A percentile compares a stretch with the other conserved stretches of the same genome.
Conservation (phyloP, 2,329 filamentous ascomycete species). For the Beauveria medogensis region DNA sequence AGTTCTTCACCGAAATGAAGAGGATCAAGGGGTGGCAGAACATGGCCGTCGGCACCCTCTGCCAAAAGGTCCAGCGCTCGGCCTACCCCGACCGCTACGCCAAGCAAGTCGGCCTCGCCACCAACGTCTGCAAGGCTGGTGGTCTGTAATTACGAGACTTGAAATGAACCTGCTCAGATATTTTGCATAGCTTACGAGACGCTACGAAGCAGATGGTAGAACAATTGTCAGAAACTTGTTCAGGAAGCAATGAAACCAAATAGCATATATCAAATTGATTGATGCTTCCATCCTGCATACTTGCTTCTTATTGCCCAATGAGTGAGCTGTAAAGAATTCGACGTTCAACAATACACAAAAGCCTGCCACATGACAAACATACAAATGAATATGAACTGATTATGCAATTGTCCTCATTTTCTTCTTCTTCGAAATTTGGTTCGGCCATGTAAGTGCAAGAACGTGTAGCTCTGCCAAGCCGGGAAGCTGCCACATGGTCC, state of each 20-base stretch:
- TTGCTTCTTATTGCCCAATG: too few species aligned
- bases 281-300: neutral
- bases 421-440: too few species aligned
- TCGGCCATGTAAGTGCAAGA: neutral
- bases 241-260: neutral
- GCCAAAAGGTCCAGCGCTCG: slow-evolving; percentile 19
- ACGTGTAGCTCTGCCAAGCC: neutral
- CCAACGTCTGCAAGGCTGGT: slow-evolving; percentile 15
- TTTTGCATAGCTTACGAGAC: neutral
- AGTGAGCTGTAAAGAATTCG: too few species aligned
- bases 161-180: neutral
- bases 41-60: slow-evolving; percentile 16
- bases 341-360: too few species aligned
- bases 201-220: neutral
- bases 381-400: too few species aligned
- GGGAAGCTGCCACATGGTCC: neutral
- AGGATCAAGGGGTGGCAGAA: slow-evolving; percentile 16
- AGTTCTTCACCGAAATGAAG: slow-evolving; percentile 17
- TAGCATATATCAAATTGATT: neutral
- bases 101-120: slow-evolving; percentile 14
- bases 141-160: slow-evolving; percentile 10
- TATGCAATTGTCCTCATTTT: too few species aligned
- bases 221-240: neutral
- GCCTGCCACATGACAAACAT: too few species aligned
- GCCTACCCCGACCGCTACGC: slow-evolving; percentile 14